Conservation (phyloP, 2,329 filamentous ascomycete genomes). For the Cytospora paraplurivora region DNA sequence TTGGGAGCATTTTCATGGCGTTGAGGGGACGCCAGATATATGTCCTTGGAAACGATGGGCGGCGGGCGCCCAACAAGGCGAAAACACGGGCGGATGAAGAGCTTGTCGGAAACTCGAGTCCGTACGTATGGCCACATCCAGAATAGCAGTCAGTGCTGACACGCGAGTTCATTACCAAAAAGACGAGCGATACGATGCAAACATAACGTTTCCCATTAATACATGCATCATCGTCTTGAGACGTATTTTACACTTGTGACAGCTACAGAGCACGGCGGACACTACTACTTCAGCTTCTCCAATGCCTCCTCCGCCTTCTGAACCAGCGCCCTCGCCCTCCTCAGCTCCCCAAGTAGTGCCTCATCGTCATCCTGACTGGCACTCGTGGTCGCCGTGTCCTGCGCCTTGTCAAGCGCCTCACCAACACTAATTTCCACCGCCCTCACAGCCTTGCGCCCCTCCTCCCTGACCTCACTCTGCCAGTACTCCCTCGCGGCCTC, state of each 20-base stretch:
- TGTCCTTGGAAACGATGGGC: slow-evolving; percentile 5
- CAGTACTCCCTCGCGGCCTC: slow-evolving; percentile 61
- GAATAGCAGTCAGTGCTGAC: slow-evolving; percentile 28
- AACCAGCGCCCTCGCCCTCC: slow-evolving; percentile 48
- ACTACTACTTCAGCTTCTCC: slow-evolving; percentile 46
- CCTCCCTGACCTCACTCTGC: slow-evolving; percentile 68
- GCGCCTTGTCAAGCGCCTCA: slow-evolving; percentile 45
- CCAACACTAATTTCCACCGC: slow-evolving; percentile 57
- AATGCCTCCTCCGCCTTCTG: slow-evolving; percentile 53
- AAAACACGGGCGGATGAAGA: neutral
- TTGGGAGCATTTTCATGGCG: slow-evolving; percentile 23
- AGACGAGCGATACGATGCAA: slow-evolving; percentile 4
- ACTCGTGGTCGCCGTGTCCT: slow-evolving; percentile 7
- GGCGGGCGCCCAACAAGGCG: slow-evolving; percentile 10
- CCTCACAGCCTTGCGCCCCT: slow-evolving; percentile 64
- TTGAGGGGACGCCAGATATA: slow-evolving; percentile 18
- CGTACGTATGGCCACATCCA: slow-evolving; percentile 30
- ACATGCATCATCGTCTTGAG: slow-evolving; percentile 28
- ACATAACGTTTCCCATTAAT: slow-evolving; percentile 9
- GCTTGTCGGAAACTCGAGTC: slow-evolving; percentile 15
- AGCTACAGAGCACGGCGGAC: neutral
- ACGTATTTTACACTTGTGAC: slow-evolving; percentile 26
- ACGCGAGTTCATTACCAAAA: slow-evolving; percentile 12
- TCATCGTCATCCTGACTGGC: slow-evolving; percentile 31
- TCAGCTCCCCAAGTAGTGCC: slow-evolving; percentile 39